Base-by-base conservation (phyloP, 1,139 yeast genomes). In the Candida sojae region DNA sequence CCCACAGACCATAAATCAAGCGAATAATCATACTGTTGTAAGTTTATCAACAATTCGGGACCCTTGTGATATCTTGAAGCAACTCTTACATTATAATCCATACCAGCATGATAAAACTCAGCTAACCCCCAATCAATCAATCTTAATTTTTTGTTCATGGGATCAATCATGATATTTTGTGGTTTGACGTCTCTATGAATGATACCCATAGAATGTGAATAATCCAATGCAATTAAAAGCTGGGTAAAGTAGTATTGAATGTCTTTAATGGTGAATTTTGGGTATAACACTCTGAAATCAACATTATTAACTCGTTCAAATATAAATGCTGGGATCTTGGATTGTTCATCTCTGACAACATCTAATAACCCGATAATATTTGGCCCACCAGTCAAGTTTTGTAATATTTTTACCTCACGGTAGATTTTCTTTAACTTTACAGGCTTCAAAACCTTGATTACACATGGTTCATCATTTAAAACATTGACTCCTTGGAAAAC, bases 81-180 rank as follows among this genome's bases (percentile, higher is more conserved):
- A 34, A 87, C 95, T 54, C 95, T 71, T 6, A 87, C 93, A 59
- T 87, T 87, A 61, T 85, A 87, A 58, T 86, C 92, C 61, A 82
- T 85, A 5, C 90, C 90, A 8, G 84, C 80, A 58, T 86, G 93
- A 61, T 87, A 87, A 60, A 86, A 87, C 62, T 87, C 95, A 4
- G 95, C 93, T 46, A 87, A 70, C 36, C 95, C 95, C 95, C 95
- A 87, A 65, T 87, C 95, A 48, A 87, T 87, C 51, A 87, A 76
- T 56, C 92, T 74, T 53, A 87, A 69, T 57, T 82, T 80, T 56
- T 79, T 82, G 50, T 70, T 72, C 42, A 71, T 61, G 39, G 88
- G 93, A 63, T 87, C 93, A 57, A 87, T 87, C 93, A 87, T 87
- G 49, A 87, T 84, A 64, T 87, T 87, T 62, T 87, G 95, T 5